Base-by-base conservation (phyloP, 2,329 filamentous ascomycete genomes). In the Ophiocordyceps unilateralis region DNA sequence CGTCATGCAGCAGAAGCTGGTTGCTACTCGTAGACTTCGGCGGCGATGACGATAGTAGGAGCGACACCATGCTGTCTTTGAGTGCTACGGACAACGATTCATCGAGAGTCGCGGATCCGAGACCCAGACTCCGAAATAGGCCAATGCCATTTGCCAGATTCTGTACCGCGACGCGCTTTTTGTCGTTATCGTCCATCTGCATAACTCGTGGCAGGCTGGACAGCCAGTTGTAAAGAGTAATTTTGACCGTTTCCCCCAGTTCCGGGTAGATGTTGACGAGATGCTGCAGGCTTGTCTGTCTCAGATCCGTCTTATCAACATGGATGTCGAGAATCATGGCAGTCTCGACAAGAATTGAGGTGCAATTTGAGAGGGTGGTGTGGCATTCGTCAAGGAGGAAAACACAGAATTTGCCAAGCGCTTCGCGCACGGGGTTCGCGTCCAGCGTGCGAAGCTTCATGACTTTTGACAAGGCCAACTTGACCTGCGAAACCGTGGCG, bases 121-220 rank as follows among this genome's bases (percentile, higher is more conserved):
- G 67, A 5, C 76, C 72, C 17, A 84, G 65, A 5, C 71, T 66
- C 17, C 70, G 72, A 19, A 91, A 64, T 8, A 89, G 58, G 24
- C 74, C 68, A 42, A 85, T 78, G 0, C 83, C 78, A 40, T 78
- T 81, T 14, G 81, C 74, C n/a, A 98, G 71, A 48, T 89, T 84
- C 23, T 72, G 71, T 22, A 96, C 72, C 2, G 80, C 77, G 44
- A 73, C 71, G 47, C 77, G 70, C 57, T 93, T 93, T 23, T 72
- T 67, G n/a, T 69, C 69, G 50, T 94, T 86, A 52, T 96, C 87
- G 50, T 78, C 81, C 9, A 78, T 76, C 56, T 89, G 85, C 77
- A 95, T 88, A 14, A 85, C 62, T 15, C 87, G 74, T 5, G 89
- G 81, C 17, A 98, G 70, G 36, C 84, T 80, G 2, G 76, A 75